Evolutionary conservation across 257 asterid genomes (phyloP), one percentile per base, ranked within the genome.

Genomic region (Rehmannia glutinosa): DNA sequence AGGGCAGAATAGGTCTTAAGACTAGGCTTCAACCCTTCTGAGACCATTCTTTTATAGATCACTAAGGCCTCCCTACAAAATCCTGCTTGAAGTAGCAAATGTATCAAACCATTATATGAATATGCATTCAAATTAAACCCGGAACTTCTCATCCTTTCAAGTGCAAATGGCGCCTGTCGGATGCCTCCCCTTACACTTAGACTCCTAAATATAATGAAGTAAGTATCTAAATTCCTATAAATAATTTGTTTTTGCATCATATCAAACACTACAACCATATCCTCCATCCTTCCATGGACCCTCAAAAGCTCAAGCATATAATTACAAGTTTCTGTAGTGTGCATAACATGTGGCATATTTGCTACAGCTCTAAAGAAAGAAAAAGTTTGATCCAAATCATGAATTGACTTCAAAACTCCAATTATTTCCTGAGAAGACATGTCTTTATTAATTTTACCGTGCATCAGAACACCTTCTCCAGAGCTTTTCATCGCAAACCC

Each of bases 1-100:
- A 93, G 78, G 2, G 99, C 97, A 11, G 99, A 93, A 72, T 86
- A 93, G 9, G 99, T 82, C 80, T 93, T 93, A 73, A 90, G 96
- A 75, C 96, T 90, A 36, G 97, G 99, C 81, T 82, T 93, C 78
- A 82, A 72, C 68, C 72, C 89, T 73, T 90, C 99, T 0, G 82
- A 81, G 17, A 93, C 77, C 96, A 91, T 88, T 79, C 96, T 83
- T 43, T 74, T 83, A 73, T 90, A 86, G 8, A 84, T 73, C 64
- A 67, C 64, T 45, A 93, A 75, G 58, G 85, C 96, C 83, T 93
- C 96, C 76, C 71, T 78, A 75, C 78, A 73, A 67, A 78, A 88
- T 50, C 97, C 97, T 23, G 84, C 88, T 68, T 88, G 92, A 68
- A 90, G 86, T 81, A 93, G 72, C 82, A 93, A 85, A 80, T 90